Conservation (phyloP, 2,329 filamentous ascomycete genomes). For the Colletotrichum sidae region DNA sequence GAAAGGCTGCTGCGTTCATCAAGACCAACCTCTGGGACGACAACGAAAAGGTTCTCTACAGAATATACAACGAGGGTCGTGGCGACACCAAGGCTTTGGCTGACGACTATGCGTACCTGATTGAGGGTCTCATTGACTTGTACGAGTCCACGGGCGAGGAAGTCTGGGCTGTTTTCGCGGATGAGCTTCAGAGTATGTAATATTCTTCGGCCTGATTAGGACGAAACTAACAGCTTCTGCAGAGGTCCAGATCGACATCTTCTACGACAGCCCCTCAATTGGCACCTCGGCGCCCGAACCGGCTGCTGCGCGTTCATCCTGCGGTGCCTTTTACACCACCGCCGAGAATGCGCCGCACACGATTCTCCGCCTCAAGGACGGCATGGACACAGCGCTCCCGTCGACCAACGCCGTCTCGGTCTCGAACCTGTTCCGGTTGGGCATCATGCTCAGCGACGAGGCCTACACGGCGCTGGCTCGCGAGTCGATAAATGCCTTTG, state of each 20-base stretch:
- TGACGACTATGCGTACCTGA: constrained; percentile 94
- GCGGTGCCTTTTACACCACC: constrained; percentile 81
- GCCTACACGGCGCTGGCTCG: constrained; percentile 73
- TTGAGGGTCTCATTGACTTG: constrained; percentile 83
- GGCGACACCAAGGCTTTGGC: constrained; percentile 81
- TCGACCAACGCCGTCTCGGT: constrained; percentile 91
- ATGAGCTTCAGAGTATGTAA: constrained; percentile 77
- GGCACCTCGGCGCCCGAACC: constrained; percentile 43
- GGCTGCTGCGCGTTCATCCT: constrained; percentile 53
- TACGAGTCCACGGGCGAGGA: constrained; percentile 86
- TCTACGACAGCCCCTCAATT: constrained; percentile 73
- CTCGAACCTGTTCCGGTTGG: constrained; percentile 86
- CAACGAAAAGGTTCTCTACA: constrained; percentile 71
- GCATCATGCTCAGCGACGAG: constrained; percentile 74
- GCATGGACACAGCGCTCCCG: constrained; percentile 92
- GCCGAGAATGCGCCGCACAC: constrained; percentile 71
- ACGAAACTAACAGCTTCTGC: constrained; percentile 29
- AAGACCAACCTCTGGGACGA: constrained; percentile 78
- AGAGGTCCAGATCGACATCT: constrained; percentile 80
- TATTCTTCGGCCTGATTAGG: constrained; percentile 20
- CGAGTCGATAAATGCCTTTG: constrained; percentile 85
- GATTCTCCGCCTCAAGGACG: constrained; percentile 91
- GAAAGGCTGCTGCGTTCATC: constrained; percentile 78
- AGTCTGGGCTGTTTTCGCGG: constrained; percentile 81
- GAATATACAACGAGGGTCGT: constrained; percentile 77